These are phyloP conservation scores for Coniochaeta prunicola DNA, from an alignment of 2,329 filamentous ascomycete species.

Conservation along the genomic window DNA sequence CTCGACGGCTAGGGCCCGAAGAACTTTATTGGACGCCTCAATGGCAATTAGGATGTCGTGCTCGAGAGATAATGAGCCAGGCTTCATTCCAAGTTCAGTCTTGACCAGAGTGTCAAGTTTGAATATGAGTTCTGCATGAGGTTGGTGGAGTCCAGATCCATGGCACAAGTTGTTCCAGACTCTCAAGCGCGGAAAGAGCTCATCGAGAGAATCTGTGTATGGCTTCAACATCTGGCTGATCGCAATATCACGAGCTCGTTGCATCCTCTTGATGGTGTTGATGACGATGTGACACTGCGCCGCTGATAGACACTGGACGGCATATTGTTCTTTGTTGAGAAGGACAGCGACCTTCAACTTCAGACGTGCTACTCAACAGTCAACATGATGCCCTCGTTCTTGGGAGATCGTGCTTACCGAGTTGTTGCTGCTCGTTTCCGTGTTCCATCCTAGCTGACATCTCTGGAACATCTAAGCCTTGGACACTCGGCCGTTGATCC, in stretches of 20 bases:
- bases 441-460: not conserved
- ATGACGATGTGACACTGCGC: not conserved
- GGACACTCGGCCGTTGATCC: not conserved
- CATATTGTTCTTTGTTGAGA: not conserved
- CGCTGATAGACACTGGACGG: not conserved
- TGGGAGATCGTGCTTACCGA: not conserved
- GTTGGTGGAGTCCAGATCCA: not conserved
- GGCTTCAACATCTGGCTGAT: not conserved
- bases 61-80: not conserved
- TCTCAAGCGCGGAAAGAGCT: not conserved
- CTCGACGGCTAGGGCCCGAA: slow-evolving; percentile 2
- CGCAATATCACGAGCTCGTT: not conserved
- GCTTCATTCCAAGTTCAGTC: not conserved
- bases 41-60: not conserved
- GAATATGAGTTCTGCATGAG: not conserved
- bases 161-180: not conserved
- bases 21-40: slow-evolving; percentile 1
- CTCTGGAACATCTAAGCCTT: not conserved
- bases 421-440: not conserved
- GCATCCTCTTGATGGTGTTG: not conserved
- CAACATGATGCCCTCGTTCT: not conserved
- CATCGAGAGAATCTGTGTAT: not conserved
- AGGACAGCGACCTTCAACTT: not conserved
- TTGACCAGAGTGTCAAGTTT: not conserved
- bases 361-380: not conserved